These are phyloP conservation scores for Gnaphalium uliginosum DNA, from an alignment of 129 eudicot genomes.

Conservation along the genomic window DNA sequence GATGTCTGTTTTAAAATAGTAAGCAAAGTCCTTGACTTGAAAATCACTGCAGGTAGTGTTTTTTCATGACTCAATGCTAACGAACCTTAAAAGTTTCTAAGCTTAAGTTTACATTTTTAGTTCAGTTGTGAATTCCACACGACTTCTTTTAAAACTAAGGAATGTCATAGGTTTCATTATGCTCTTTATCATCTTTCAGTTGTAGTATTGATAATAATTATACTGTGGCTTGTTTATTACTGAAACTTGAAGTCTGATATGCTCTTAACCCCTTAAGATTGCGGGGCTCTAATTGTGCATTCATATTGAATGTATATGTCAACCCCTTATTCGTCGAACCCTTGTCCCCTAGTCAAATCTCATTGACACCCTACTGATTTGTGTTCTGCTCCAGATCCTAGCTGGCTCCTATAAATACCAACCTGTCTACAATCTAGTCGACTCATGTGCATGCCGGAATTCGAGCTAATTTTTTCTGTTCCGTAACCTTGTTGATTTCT, in stretches of 20 bases:
- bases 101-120: neutral
- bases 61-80: neutral
- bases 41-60: neutral
- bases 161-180: neutral
- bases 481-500: neutral
- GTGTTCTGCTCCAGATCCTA: neutral
- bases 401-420: neutral
- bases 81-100: neutral
- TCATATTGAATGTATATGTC: neutral
- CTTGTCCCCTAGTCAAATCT: neutral
- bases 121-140: slow-evolving; percentile 2
- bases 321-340: neutral
- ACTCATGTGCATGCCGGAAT: neutral
- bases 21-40: slow-evolving; percentile 9
- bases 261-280: neutral
- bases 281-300: neutral
- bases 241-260: neutral
- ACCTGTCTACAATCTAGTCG: neutral
- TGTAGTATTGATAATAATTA: neutral
- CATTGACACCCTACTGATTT: neutral
- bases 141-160: neutral
- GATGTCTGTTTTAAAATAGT: slow-evolving; percentile 7
- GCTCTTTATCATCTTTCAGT: neutral
- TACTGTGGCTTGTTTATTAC: neutral
- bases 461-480: neutral